Evolutionary conservation across 148 eudicot genomes (phyloP), one percentile per base, ranked within the genome.

Genomic region (Diospyros lotus): DNA sequence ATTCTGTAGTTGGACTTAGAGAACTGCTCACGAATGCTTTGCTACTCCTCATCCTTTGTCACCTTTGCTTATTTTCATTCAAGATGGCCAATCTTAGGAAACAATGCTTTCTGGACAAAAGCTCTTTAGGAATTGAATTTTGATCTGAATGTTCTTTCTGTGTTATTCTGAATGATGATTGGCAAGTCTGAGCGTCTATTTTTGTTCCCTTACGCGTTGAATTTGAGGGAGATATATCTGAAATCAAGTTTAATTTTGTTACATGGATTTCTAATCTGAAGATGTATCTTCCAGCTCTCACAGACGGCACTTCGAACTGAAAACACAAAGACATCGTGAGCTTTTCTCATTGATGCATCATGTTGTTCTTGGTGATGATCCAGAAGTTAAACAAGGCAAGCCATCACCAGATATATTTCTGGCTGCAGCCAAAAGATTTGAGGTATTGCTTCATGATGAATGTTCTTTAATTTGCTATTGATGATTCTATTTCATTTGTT

Each of bases 311-410:
- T 92, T 90, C 77, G 90, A 76, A 77, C 78, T 95, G 79, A 95
- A 95, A 86, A 95, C 97, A 73, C 90, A 87, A 78, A 86, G 85
- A 71, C 99, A 95, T 58, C 64, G 86, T 45, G 94, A 90, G 74
- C 60, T 95, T 55, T 92, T 95, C 75, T 85, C 94, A 45, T 84
- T 92, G 85, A 95, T 95, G 99, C 94, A 95, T 86, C 99, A 92
- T 75, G 75, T 95, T 71, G 99, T 95, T 66, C 84, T 77, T 64
- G 99, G 99, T 39, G 99, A 95, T 82, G 99, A 95, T 88, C 96
- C 96, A 62, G 98, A 94, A 87, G 97, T 94, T 65, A 92, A 90
- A 83, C 86, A 89, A 79, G 97, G 98, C 75, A 94, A 94, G 78
- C 98, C 98, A 69, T 83, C 98, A 65, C 97, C 99, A 38, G 97